Percentiles rank a stretch among this genome's conserved stretches.
These are phyloP conservation scores for Colletotrichum brevisporum DNA, from an alignment of 2,329 filamentous ascomycete genomes.

Conservation along the genomic window DNA sequence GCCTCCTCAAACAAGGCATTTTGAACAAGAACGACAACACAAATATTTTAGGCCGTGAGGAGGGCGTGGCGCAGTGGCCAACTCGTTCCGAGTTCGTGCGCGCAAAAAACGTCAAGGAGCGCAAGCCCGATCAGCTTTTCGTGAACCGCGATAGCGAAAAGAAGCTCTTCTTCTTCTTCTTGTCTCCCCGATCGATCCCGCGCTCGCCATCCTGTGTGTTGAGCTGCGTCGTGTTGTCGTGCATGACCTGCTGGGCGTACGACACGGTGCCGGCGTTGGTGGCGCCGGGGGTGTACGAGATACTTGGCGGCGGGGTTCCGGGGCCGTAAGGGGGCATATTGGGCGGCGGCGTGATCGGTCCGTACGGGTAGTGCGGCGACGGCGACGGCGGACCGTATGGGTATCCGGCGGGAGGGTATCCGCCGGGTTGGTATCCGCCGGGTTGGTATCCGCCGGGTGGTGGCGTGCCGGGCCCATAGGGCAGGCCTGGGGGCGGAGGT, in stretches of 20 bases:
- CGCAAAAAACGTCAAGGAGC: not conserved
- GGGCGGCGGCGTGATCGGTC: slow-evolving; percentile 1
- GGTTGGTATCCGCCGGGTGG: not conserved
- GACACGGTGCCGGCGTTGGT: slow-evolving; percentile 58
- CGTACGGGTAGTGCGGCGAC: not conserved
- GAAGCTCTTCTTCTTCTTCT: slow-evolving; percentile 29
- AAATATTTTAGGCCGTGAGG: slow-evolving; percentile 10
- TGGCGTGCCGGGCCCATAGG: slow-evolving; percentile 8
- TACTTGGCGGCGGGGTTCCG: slow-evolving; percentile 8
- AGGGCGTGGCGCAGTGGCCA: not conserved
- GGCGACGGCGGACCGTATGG: slow-evolving; percentile 8
- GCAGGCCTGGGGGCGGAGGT: not conserved
- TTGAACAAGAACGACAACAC: no score
- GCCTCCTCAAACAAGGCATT: not conserved
- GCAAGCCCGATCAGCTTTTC: not conserved
- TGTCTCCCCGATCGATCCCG: not conserved
- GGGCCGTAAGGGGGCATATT: not conserved
- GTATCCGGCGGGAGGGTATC: not conserved
- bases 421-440: no score
- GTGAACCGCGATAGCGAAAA: slow-evolving; percentile 23
- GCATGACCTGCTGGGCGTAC: slow-evolving; percentile 66
- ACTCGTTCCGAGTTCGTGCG: not conserved
- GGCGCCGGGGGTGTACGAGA: slow-evolving; percentile 11
- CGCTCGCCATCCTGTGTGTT: slow-evolving; percentile 53
- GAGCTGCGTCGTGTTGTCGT: slow-evolving; percentile 66